A percentile compares a stretch with the other conserved stretches of the same genome.
Conservation (phyloP, 176 grass and related monocot species). For the Oryza australiensis region DNA sequence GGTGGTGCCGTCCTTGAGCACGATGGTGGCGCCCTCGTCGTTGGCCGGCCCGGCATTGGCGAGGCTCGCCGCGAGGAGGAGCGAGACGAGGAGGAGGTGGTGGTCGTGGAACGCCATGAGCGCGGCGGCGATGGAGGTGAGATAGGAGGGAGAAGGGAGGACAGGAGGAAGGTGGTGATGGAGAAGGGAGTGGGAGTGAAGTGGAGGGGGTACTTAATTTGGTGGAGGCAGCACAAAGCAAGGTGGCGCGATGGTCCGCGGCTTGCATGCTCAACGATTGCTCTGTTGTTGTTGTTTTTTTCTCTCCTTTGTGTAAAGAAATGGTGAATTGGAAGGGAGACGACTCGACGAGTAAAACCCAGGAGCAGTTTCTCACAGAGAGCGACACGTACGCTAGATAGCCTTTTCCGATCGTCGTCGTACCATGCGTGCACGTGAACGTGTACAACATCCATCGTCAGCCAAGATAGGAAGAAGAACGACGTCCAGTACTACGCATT, state of each 20-base stretch:
- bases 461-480: neutral
- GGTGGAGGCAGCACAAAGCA: neutral
- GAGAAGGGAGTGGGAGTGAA: slow-evolving; percentile 27
- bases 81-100: slow-evolving; percentile 1
- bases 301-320: neutral
- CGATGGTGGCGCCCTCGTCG: slow-evolving; percentile 30
- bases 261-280: neutral
- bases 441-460: neutral
- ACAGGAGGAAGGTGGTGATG: slow-evolving; percentile 10
- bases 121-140: too few species aligned
- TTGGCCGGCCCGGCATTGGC: slow-evolving; percentile 12
- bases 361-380: neutral
- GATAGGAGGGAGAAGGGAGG: neutral
- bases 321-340: neutral
- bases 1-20: slow-evolving; percentile 67
- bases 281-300: neutral
- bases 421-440: neutral
- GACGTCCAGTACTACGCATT: neutral
- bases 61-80: slow-evolving; percentile 30
- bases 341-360: too few species aligned
- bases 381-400: neutral
- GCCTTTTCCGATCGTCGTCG: neutral
- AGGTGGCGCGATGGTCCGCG: slow-evolving; percentile 21
- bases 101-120: slow-evolving; percentile 30
- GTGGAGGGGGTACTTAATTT: slow-evolving; percentile 30